phyloP scores from a whole-genome alignment of 257 asterid species.

The Salvia rosmarinus region DNA sequence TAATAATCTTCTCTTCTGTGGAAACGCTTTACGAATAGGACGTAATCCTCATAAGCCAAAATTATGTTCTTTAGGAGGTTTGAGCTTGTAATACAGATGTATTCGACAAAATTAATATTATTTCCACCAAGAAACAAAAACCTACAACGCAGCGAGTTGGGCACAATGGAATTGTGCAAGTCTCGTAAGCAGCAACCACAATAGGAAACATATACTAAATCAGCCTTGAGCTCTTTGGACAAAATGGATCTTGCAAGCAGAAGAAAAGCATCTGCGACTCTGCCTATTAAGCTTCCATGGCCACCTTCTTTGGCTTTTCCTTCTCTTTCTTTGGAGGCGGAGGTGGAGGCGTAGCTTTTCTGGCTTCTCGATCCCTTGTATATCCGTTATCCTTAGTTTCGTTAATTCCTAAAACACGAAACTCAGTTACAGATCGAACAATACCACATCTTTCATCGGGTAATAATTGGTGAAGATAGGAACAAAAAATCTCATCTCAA shows the following conservation, averaged over 20 bases:
- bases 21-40: too few relatives aligned
- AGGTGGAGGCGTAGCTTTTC: slow-evolving; percentile 30
- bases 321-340: slow-evolving; percentile 44
- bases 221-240: slow-evolving; percentile 27
- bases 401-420: slow-evolving; percentile 69
- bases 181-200: too few relatives aligned
- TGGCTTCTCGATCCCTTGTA: slow-evolving; percentile 77
- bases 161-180: neutral
- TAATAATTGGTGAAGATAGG: too few relatives aligned
- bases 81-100: neutral
- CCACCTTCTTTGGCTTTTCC: slow-evolving; percentile 45
- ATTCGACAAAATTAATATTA: slow-evolving; percentile 15
- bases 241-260: neutral
- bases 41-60: neutral
- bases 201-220: slow-evolving; percentile 25
- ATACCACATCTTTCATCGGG: too few relatives aligned
- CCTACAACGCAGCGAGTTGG: slow-evolving; percentile 34
- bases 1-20: neutral
- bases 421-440: too few relatives aligned
- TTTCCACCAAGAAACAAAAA: slow-evolving; percentile 36
- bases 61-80: neutral
- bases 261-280: slow-evolving; percentile 8
- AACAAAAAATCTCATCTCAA: slow-evolving; percentile 17
- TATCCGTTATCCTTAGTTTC: slow-evolving; percentile 80
- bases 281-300: slow-evolving; percentile 50